phyloP scores from a whole-genome alignment of 352 stramenopile species.

The Globisporangium canariense region DNA sequence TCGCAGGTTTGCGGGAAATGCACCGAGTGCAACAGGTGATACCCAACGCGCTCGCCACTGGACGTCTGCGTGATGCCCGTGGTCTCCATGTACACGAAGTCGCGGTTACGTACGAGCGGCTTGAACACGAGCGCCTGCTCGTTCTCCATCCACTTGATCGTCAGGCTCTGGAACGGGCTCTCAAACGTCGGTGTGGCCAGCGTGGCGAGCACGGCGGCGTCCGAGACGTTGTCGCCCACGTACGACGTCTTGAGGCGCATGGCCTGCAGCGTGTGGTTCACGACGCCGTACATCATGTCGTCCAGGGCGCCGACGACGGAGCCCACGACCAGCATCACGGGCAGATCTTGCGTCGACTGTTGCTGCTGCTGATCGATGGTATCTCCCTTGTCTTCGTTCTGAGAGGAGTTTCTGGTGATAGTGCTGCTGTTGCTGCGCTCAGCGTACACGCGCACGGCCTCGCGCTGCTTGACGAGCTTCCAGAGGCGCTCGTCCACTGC shows the following conservation, averaged over 20 bases:
- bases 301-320: slow-evolving; percentile 18
- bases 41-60: slow-evolving; percentile 12
- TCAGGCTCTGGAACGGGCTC: slow-evolving; percentile 15
- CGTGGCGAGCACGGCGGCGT: slow-evolving; percentile 15
- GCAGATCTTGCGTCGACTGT: neutral
- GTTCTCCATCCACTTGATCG: slow-evolving; percentile 19
- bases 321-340: slow-evolving; percentile 13
- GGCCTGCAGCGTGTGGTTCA: slow-evolving; percentile 19
- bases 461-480: slow-evolving; percentile 33
- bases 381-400: neutral
- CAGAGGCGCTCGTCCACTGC: slow-evolving; percentile 27
- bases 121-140: neutral
- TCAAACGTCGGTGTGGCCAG: slow-evolving; percentile 9
- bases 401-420: slow-evolving; percentile 29
- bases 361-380: slow-evolving; percentile 1
- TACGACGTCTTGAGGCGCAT: slow-evolving; percentile 25
- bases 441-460: slow-evolving; percentile 34
- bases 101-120: slow-evolving; percentile 8
- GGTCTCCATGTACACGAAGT: slow-evolving; percentile 22
- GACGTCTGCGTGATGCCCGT: slow-evolving; percentile 11
- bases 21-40: slow-evolving; percentile 18
- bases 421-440: slow-evolving; percentile 24
- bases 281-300: slow-evolving; percentile 27
- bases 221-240: slow-evolving; percentile 19
- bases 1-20: slow-evolving; percentile 18